phyloP scores from a whole-genome alignment of 495 filamentous ascomycete species.

The Lophiotrema nucula region DNA sequence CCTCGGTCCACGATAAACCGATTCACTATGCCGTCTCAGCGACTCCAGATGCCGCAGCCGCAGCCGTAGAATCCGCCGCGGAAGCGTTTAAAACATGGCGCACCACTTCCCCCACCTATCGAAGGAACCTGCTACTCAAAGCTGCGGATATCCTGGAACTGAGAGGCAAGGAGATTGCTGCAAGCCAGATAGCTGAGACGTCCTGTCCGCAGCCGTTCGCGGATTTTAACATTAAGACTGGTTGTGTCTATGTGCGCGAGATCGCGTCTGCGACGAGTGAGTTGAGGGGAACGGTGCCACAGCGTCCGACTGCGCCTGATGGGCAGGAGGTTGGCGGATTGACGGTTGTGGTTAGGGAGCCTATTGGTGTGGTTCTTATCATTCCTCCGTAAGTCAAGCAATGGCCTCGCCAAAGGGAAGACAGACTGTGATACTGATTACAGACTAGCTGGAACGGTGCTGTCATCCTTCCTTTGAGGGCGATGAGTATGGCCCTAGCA shows the following conservation, averaged over 20 bases:
- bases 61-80: conserved; percentile 63
- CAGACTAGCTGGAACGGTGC: conserved; percentile 36
- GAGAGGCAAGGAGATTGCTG: conserved; percentile 59
- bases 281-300: conserved; percentile 48
- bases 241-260: conserved; percentile 61
- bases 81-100: conserved; percentile 71
- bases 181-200: conserved; percentile 67
- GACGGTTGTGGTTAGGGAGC: conserved; percentile 62
- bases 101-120: conserved; percentile 55
- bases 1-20: conserved; percentile 59
- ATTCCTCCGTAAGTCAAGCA: conserved; percentile 67
- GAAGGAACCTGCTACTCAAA: conserved; percentile 69
- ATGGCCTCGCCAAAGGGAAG: not conserved
- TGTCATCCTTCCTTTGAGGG: conserved; percentile 39
- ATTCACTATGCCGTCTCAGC: conserved; percentile 62
- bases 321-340: conserved; percentile 61
- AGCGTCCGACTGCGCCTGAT: conserved; percentile 52
- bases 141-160: conserved; percentile 65
- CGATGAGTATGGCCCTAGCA: conserved; percentile 70
- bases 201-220: conserved; percentile 48
- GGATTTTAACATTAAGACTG: conserved; percentile 57
- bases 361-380: conserved; percentile 76
- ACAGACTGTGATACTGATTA: not conserved
- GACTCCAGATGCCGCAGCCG: conserved; percentile 56
- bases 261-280: conserved; percentile 63